Evolutionary conservation across 1,284 basidiomycete species (phyloP).

Genomic region (Ustilago tritici): DNA sequence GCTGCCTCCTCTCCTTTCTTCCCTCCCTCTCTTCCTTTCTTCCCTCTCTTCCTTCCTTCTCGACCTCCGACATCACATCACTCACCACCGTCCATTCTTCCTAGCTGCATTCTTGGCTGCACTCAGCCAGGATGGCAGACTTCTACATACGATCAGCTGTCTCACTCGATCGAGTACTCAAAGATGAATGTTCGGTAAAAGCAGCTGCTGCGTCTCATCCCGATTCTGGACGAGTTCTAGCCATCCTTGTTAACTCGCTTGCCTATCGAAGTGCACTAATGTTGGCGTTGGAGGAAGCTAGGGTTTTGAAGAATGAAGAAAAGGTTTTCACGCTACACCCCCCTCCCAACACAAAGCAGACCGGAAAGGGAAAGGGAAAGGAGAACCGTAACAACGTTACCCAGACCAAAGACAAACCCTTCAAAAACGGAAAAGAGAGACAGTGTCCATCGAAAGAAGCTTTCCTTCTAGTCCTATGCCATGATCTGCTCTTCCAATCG

Average conservation of each 20-base stretch:
- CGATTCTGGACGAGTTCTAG: conserved; percentile 59
- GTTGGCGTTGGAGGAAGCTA: conserved; percentile 36
- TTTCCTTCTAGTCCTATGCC: conserved; percentile 60
- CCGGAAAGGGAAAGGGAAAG: conserved; percentile 14
- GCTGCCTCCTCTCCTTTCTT: not conserved
- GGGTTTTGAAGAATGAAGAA: conserved; percentile 41
- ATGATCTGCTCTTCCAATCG: conserved; percentile 61
- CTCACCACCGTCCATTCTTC: not conserved
- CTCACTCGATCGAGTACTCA: conserved; percentile 53
- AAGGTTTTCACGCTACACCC: conserved; percentile 31
- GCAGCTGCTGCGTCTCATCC: conserved; percentile 40
- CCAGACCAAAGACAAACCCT: not conserved
- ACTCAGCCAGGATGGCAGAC: conserved; percentile 49
- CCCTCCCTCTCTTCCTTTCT: too few relatives aligned
- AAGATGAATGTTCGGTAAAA: conserved; percentile 61
- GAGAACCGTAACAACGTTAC: not conserved
- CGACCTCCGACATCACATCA: not conserved
- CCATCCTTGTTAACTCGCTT: conserved; percentile 58
- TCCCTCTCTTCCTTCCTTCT: not conserved
- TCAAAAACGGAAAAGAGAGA: not conserved
- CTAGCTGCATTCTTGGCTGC: not conserved
- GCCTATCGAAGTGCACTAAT: conserved; percentile 50
- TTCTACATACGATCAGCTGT: conserved; percentile 60
- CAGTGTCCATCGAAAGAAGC: conserved; percentile 35
- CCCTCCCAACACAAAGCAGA: not conserved